Conservation (phyloP, 306 rosid genomes). For the Quercus engelmannii region DNA sequence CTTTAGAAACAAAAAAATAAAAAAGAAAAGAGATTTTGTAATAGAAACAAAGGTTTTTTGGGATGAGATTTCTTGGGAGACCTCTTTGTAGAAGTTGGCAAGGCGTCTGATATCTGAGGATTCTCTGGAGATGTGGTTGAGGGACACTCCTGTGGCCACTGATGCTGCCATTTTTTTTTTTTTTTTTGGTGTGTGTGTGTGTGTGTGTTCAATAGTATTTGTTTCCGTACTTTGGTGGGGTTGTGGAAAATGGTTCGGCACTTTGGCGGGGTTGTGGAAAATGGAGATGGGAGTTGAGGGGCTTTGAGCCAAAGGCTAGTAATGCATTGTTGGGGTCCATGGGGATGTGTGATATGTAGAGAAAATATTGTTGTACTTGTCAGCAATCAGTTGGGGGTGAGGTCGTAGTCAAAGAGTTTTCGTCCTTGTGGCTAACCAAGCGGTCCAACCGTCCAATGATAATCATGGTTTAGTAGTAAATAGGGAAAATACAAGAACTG, state of each 20-base stretch:
- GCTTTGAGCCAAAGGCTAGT: not conserved
- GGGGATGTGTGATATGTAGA: no score
- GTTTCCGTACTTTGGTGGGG: not conserved
- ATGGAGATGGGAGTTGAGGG: not conserved
- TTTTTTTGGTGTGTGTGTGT: no score
- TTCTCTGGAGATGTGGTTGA: slow-evolving; percentile 72
- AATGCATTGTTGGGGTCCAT: not conserved
- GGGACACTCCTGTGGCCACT: slow-evolving; percentile 35
- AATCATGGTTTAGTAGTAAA: no score
- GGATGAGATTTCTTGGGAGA: not conserved
- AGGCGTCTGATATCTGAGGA: slow-evolving; percentile 63
- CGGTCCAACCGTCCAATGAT: no score
- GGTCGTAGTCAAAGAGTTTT: not conserved
- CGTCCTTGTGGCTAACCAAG: not conserved
- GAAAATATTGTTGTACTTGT: not conserved
- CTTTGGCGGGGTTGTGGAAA: not conserved
- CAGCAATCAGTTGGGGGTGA: not conserved
- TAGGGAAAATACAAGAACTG: no score
- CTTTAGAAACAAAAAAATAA: not conserved
- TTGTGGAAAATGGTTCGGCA: not conserved
- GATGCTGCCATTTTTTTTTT: slow-evolving; percentile 37
- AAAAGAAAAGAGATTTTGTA: not conserved
- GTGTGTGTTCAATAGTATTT: not conserved
- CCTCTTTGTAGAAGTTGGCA: slow-evolving; percentile 76
- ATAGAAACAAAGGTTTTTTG: not conserved